phyloP scores from a whole-genome alignment of 2,329 filamentous ascomycete species.

The Fusarium sp. region DNA sequence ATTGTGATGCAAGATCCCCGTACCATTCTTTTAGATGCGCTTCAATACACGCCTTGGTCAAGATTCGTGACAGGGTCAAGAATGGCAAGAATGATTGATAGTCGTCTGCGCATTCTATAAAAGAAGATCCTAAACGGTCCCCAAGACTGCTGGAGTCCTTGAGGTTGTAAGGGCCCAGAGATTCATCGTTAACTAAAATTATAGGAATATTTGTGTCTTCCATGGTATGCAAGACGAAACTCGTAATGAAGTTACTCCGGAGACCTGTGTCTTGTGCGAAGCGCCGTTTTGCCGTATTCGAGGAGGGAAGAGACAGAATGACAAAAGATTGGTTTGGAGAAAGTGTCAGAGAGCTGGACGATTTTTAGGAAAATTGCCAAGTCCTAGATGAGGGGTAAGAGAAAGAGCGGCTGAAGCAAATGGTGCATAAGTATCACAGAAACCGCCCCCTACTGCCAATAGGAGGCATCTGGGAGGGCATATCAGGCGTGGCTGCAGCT shows the following conservation, averaged over 20 bases:
- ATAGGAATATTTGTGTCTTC: background rate
- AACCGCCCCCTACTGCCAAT: background rate
- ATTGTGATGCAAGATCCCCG: background rate
- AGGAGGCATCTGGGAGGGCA: background rate
- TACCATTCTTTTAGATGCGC: background rate
- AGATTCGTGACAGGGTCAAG: background rate
- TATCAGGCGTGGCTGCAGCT: background rate
- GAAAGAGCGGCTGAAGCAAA: background rate
- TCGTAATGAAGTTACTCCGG: background rate
- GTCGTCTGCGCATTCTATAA: background rate
- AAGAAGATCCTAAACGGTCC: background rate
- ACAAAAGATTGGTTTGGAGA: no score
- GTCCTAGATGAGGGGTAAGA: background rate
- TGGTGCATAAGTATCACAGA: background rate
- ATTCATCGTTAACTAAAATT: background rate
- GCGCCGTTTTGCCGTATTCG: background rate
- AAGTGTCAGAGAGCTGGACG: background rate
- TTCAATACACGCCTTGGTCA: background rate
- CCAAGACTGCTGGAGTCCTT: background rate
- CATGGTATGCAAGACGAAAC: background rate
- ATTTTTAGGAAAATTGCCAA: no score
- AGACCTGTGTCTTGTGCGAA: background rate
- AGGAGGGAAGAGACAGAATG: background rate
- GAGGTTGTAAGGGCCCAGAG: rapidly evolving
- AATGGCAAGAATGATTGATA: background rate